Evolutionary conservation across 1,139 yeast species (phyloP), one percentile per base, ranked within the genome.

Genomic region (Yarrowia galli): DNA sequence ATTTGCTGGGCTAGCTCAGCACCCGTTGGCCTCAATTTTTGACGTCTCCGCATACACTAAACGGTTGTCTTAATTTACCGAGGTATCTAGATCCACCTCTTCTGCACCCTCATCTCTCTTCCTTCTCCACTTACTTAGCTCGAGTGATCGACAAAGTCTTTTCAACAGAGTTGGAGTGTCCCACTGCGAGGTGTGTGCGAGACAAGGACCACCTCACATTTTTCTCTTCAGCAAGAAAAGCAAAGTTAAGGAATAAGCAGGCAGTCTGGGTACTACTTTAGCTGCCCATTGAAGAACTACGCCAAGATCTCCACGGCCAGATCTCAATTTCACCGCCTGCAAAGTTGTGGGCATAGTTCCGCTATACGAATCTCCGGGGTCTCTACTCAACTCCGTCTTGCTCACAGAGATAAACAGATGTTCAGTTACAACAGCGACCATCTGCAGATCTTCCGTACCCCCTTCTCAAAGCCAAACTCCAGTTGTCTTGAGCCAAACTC

Each of bases 401-500:
- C 43, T 10, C 22, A n/a, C 48, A 43, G 25, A 13, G 56, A 53
- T 53, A 22, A 1, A 23, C 58, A 23, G 60, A 54, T 54, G 32
- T 38, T 54, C 60, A 53, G 58, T 53, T 36, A 54, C 60, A 8
- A 42, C 22, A 23, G 60, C 45, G 60, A 13, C 35, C 36, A 53
- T 36, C 36, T 54, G 60, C 60, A 36, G 60, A 53, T 53, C 58
- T 53, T 20, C 43, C 58, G 42, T 22, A 2, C 15, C 36, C 32
- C 49, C n/a, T 8, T 25, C 9, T 23, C 58, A 22, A 36, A 35
- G 28, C n/a, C 58, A 15, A 16, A 36, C 2, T 3, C 23, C 10
- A 25, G 54, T 49, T 10, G 6, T 28, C 32, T 28, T 5, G 32
- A 28, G 32, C 32, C 32, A 28, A 28, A 28, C 32, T 6, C 10